These are phyloP conservation scores for Populus hybrid DNA, from an alignment of 441 rosid species.

Conservation along the genomic window DNA sequence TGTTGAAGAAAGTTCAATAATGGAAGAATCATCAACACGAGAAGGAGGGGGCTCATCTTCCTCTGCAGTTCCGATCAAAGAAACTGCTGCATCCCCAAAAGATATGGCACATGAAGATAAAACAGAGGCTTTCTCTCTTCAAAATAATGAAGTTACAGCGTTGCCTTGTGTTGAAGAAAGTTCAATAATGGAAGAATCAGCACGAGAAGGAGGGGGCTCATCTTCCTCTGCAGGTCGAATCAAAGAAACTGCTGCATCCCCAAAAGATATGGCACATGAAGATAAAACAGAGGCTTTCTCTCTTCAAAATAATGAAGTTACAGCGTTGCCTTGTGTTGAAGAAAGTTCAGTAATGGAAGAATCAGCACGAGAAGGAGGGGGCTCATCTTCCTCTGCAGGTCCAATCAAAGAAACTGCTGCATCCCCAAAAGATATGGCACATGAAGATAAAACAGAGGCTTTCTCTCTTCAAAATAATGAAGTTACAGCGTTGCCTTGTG, in stretches of 20 bases:
- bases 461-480: too few species aligned
- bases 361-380: constrained; percentile 15
- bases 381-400: constrained; percentile 7
- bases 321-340: background rate
- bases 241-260: constrained; percentile 5
- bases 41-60: constrained; percentile 19
- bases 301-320: too few species aligned
- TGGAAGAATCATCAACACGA: constrained; percentile 20
- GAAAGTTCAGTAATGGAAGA: constrained; percentile 20
- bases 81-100: constrained; percentile 15
- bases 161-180: constrained; percentile 7
- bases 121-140: background rate
- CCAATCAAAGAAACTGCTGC: background rate
- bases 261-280: constrained; percentile 19
- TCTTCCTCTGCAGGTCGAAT: background rate
- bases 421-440: constrained; percentile 12
- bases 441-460: constrained; percentile 15
- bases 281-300: constrained; percentile 5
- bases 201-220: constrained; percentile 16
- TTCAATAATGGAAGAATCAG: constrained; percentile 20
- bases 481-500: background rate
- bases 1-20: constrained; percentile 10
- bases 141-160: too few species aligned
- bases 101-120: constrained; percentile 19
- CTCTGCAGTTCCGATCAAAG: background rate